phyloP scores from a whole-genome alignment of 2,329 filamentous ascomycete species.

The Rhinocladiella similis region DNA sequence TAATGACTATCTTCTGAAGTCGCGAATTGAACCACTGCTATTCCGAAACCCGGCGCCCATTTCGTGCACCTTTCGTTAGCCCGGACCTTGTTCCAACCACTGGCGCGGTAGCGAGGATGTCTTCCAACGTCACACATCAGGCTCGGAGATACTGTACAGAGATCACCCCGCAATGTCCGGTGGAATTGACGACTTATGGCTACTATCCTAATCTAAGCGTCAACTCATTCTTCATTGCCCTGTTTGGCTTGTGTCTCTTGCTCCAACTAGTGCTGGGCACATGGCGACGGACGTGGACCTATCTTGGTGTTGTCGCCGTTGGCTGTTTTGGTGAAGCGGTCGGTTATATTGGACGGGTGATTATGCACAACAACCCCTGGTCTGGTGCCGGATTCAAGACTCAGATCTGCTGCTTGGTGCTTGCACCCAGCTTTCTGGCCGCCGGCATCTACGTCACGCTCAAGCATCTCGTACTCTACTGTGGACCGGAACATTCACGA shows the following conservation, averaged over 20 bases:
- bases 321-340: conserved; percentile 53
- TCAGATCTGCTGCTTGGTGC: conserved; percentile 57
- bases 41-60: not conserved
- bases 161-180: conserved; percentile 42
- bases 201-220: conserved; percentile 55
- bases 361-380: conserved; percentile 57
- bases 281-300: conserved; percentile 57
- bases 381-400: conserved; percentile 48
- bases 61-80: not conserved
- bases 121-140: conserved; percentile 12
- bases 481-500: conserved; percentile 52
- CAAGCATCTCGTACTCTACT: conserved; percentile 57
- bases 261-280: conserved; percentile 52
- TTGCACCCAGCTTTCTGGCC: conserved; percentile 57
- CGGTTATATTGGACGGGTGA: conserved; percentile 58
- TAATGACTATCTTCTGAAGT: not conserved
- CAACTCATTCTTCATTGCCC: conserved; percentile 56
- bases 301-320: conserved; percentile 49
- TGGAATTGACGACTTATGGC: conserved; percentile 52
- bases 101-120: conserved; percentile 5
- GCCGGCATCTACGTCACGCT: conserved; percentile 59
- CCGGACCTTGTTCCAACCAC: not conserved
- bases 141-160: conserved; percentile 33
- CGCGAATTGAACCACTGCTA: not conserved
- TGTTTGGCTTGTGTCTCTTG: conserved; percentile 52